Percentiles rank a stretch among this genome's conserved stretches.
phyloP scores from a whole-genome alignment of 176 grass and related monocot species.

The Eragrostis curvula region DNA sequence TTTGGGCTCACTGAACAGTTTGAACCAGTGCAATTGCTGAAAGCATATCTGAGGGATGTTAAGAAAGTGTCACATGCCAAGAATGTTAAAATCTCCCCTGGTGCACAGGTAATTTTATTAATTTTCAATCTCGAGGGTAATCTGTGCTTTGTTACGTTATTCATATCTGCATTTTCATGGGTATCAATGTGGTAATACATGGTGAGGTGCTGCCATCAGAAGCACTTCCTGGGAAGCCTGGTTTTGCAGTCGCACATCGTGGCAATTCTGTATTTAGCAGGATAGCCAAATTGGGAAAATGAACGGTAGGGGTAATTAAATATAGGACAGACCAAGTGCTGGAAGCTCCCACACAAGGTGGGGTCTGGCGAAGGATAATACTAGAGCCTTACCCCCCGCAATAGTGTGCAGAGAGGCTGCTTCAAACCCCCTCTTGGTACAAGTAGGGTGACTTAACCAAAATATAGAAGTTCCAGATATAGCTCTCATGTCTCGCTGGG shows the following conservation, averaged over 20 bases:
- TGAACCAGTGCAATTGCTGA: slow-evolving; percentile 76
- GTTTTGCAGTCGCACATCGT: not conserved
- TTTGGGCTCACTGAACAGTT: slow-evolving; percentile 83
- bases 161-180: not conserved
- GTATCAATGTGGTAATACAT: not conserved
- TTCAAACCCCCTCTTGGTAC: no score
- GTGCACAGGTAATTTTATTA: slow-evolving; percentile 66
- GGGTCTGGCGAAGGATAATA: no score
- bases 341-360: no score
- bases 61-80: slow-evolving; percentile 65
- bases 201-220: not conserved
- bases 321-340: no score
- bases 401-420: no score
- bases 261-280: not conserved
- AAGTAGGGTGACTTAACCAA: no score
- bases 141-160: not conserved
- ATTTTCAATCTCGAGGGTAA: not conserved
- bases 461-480: not conserved
- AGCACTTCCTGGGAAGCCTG: not conserved
- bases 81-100: slow-evolving; percentile 71
- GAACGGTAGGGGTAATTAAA: not conserved
- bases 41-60: slow-evolving; percentile 79
- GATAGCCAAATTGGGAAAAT: not conserved
- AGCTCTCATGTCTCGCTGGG: not conserved
- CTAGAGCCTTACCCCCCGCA: no score